A percentile compares a stretch with the other conserved stretches of the same genome.
These are phyloP conservation scores for Aspergillus cejpii DNA, from an alignment of 2,329 filamentous ascomycete genomes.

Conservation along the genomic window DNA sequence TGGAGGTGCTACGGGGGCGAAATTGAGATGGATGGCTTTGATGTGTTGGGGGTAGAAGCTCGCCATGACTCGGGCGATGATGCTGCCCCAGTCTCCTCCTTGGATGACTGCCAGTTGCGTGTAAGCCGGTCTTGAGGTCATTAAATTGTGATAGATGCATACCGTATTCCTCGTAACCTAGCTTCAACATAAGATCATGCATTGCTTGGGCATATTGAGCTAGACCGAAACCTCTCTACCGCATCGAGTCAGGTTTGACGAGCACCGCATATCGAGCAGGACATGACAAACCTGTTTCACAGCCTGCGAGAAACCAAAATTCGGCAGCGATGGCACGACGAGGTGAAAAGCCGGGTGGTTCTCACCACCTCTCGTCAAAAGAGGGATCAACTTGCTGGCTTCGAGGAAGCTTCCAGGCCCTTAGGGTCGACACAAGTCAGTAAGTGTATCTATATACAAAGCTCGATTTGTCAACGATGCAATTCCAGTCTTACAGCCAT, in stretches of 20 bases:
- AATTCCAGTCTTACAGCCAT: slow-evolving; percentile 48
- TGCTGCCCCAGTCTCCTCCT: slow-evolving; percentile 64
- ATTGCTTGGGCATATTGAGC: slow-evolving; percentile 58
- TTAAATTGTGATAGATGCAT: slow-evolving; percentile 4
- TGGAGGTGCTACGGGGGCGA: slow-evolving; percentile 46
- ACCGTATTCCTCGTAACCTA: slow-evolving; percentile 59
- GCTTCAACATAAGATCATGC: slow-evolving; percentile 61
- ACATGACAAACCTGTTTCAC: slow-evolving; percentile 27
- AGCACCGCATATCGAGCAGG: background rate
- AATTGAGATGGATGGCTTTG: slow-evolving; percentile 58
- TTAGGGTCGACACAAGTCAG: slow-evolving; percentile 21
- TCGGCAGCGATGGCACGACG: slow-evolving; percentile 50
- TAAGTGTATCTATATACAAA: background rate
- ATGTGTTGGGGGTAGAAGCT: slow-evolving; percentile 52
- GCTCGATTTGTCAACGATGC: too few species aligned
- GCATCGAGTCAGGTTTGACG: background rate
- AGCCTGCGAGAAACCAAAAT: slow-evolving; percentile 50
- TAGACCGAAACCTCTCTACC: slow-evolving; percentile 51
- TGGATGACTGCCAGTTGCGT: slow-evolving; percentile 39
- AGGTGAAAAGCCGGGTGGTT: slow-evolving; percentile 46
- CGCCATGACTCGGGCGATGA: slow-evolving; percentile 58
- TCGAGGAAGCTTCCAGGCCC: slow-evolving; percentile 62
- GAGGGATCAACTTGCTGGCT: slow-evolving; percentile 38
- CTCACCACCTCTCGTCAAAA: slow-evolving; percentile 36
- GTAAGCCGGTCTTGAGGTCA: background rate